These are phyloP conservation scores for Wilcoxina mikolae DNA, from an alignment of 495 filamentous ascomycete species.

Conservation along the genomic window DNA sequence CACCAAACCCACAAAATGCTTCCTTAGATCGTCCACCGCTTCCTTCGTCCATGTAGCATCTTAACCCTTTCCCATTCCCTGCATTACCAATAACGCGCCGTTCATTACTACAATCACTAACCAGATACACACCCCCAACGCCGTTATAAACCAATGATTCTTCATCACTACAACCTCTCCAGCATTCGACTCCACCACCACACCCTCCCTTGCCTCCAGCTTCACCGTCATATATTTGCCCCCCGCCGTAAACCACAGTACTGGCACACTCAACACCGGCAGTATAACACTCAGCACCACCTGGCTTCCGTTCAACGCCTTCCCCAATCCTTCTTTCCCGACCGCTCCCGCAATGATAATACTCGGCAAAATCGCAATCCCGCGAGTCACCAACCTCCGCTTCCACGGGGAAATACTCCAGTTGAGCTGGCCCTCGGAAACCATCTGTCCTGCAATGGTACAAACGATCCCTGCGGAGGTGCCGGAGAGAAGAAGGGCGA, in stretches of 20 bases:
- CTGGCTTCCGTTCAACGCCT: conserved; percentile 62
- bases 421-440: conserved; percentile 61
- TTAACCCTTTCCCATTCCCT: conserved; percentile 50
- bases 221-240: conserved; percentile 76
- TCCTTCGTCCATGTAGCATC: too few species aligned
- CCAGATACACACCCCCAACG: conserved; percentile 48
- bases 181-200: too few species aligned
- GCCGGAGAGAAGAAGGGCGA: conserved; percentile 64
- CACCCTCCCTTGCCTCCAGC: too few species aligned
- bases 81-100: conserved; percentile 51
- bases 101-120: conserved; percentile 58
- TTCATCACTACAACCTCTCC: conserved; percentile 13
- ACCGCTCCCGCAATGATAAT: conserved; percentile 72
- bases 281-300: conserved; percentile 68
- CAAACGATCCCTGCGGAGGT: conserved; percentile 66
- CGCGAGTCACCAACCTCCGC: conserved; percentile 52
- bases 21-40: too few species aligned
- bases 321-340: conserved; percentile 52
- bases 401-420: conserved; percentile 59
- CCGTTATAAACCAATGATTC: conserved; percentile 42
- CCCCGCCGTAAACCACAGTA: conserved; percentile 77
- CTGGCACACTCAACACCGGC: conserved; percentile 65
- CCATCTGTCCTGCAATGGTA: conserved; percentile 74
- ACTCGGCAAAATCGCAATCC: conserved; percentile 62
- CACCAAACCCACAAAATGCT: too few species aligned